These are phyloP conservation scores for Cladosporium sp. DNA, from an alignment of 2,329 filamentous ascomycete genomes.

Conservation along the genomic window DNA sequence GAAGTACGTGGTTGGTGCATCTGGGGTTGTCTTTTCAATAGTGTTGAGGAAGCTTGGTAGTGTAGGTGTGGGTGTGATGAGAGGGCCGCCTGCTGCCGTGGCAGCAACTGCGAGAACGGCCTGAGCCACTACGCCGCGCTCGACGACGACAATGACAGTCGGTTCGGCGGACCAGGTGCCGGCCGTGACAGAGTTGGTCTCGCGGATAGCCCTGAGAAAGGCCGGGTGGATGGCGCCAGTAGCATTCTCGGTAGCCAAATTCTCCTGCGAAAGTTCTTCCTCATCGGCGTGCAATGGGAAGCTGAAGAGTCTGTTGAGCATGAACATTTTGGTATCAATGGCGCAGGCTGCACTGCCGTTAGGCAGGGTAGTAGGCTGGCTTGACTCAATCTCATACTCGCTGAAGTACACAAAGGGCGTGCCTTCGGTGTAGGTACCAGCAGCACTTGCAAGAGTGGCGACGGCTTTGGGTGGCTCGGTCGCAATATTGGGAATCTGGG, in stretches of 20 bases:
- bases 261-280: constrained; percentile 25
- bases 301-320: constrained; percentile 32
- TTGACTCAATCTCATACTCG: constrained; percentile 39
- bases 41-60: constrained; percentile 18
- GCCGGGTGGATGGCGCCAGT: constrained; percentile 31
- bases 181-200: constrained; percentile 19
- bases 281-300: constrained; percentile 34
- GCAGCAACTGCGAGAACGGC: constrained; percentile 16
- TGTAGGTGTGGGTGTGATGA: constrained; percentile 23
- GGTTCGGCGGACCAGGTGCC: constrained; percentile 38
- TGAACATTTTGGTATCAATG: constrained; percentile 33
- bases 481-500: constrained; percentile 24
- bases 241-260: constrained; percentile 22
- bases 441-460: constrained; percentile 22
- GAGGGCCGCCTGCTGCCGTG: constrained; percentile 7
- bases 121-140: constrained; percentile 33
- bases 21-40: not conserved
- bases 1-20: not conserved
- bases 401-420: constrained; percentile 43
- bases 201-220: constrained; percentile 31
- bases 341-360: constrained; percentile 30
- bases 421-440: constrained; percentile 22
- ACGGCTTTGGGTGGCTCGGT: constrained; percentile 27
- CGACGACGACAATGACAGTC: constrained; percentile 41
- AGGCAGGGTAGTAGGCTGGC: constrained; percentile 20